Evolutionary conservation across 73 alveolate genomes (phyloP), one percentile per base, ranked within the genome.

Genomic region (Symbiodinium natans): DNA sequence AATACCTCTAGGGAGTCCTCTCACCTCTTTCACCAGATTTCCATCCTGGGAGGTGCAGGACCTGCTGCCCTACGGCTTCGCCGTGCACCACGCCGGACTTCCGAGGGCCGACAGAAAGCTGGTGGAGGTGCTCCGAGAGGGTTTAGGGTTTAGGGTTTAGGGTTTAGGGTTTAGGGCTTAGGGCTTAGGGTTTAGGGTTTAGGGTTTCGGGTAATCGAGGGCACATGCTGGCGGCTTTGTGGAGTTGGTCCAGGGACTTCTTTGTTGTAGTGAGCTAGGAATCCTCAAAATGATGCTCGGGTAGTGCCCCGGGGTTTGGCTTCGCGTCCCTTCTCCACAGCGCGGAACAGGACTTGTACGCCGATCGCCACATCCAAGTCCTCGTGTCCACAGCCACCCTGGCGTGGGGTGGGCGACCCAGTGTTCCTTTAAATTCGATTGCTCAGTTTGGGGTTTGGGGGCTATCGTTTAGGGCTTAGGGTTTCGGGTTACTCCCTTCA

Each of bases 41-140:
- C 71, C 71, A 21, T 52, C 23, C 71, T 52, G 71, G 31, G 99
- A 99, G 93, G 93, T 99, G 63, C 99, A 99, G 98, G 99, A 99
- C 86, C 94, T 99, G 86, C 98, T 99, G 74, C 99, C 99, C 41
- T 99, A 95, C 86, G 99, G 99, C 41, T 95, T 99, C 41, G 99
- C 99, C 0, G 99, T 99, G 97, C 99, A 99, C 99, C 99, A 99
- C 99, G 99, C 99, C 34, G 99, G 99, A 41, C 99, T 99, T 97
- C 93, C 99, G 17, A 99, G 99, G 34, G 99, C 99, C 59, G 99
- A 99, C 99, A 99, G 99, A 95, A 99, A 99, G 97, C 98, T 99
- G 89, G 99, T 99, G 25, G 99, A 99, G 99, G 94, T 29, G 34
- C 74, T 17, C 83, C 40, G 29, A 19, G 56, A 31, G 48, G 86